phyloP scores from a whole-genome alignment of 2,329 filamentous ascomycete species.

The Arthrobotrys entomopaga region DNA sequence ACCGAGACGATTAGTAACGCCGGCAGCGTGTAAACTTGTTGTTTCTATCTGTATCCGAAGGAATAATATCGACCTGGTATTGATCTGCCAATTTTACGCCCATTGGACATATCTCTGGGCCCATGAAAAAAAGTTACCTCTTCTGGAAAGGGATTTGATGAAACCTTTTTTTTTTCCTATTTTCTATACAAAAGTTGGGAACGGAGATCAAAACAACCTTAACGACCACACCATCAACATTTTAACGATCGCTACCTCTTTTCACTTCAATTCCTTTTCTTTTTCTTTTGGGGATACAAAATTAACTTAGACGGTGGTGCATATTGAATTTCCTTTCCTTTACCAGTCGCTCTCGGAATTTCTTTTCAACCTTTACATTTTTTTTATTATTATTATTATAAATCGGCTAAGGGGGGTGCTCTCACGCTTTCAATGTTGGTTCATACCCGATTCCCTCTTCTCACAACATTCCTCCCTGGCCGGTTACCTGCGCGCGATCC shows the following conservation, averaged over 20 bases:
- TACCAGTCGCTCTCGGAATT: slow-evolving; percentile 39
- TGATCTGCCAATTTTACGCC: slow-evolving; percentile 24
- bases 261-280: slow-evolving; percentile 24
- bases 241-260: slow-evolving; percentile 46
- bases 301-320: slow-evolving; percentile 54
- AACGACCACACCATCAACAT: slow-evolving; percentile 31
- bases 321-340: slow-evolving; percentile 37
- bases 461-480: background rate
- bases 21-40: slow-evolving; percentile 46
- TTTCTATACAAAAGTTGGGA: slow-evolving; percentile 3
- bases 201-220: slow-evolving; percentile 20
- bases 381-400: background rate
- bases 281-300: slow-evolving; percentile 45
- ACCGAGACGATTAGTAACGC: slow-evolving; percentile 53
- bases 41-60: background rate
- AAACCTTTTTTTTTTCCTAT: slow-evolving; percentile 13
- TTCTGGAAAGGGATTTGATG: slow-evolving; percentile 47
- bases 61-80: background rate
- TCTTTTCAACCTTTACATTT: slow-evolving; percentile 1
- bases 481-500: slow-evolving; percentile 8
- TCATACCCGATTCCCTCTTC: background rate
- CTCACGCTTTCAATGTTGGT: background rate
- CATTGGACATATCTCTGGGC: slow-evolving; percentile 5
- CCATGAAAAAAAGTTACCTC: slow-evolving; percentile 27
- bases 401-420: slow-evolving; percentile 13